A percentile compares a stretch with the other conserved stretches of the same genome.
Conservation (phyloP, 129 eudicot species). For the Chrysanthemum seticuspe region DNA sequence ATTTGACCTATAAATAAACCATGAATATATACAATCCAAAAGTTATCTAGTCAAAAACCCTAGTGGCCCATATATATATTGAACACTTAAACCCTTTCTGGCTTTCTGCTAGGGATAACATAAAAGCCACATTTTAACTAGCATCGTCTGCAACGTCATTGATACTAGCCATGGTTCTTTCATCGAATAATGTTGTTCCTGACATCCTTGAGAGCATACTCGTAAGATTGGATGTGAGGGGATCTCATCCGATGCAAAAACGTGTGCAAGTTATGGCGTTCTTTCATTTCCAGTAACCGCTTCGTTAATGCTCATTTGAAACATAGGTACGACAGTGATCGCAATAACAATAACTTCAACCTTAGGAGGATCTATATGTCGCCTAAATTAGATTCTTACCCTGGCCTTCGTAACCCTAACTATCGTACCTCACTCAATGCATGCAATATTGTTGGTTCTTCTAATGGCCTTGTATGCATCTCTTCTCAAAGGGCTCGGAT, state of each 20-base stretch:
- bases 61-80: too few relatives aligned
- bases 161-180: too few relatives aligned
- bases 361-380: neutral
- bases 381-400: too few relatives aligned
- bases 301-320: neutral
- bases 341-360: neutral
- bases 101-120: too few relatives aligned
- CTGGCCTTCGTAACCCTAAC: too few relatives aligned
- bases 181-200: neutral
- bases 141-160: too few relatives aligned
- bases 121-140: too few relatives aligned
- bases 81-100: too few relatives aligned
- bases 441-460: constrained; percentile 10
- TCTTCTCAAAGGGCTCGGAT: neutral
- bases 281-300: neutral
- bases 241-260: neutral
- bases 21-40: too few relatives aligned
- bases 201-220: neutral
- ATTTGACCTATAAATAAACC: too few relatives aligned
- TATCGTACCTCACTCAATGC: too few relatives aligned
- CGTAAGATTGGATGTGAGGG: neutral
- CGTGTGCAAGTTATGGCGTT: neutral
- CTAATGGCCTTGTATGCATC: constrained; percentile 11
- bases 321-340: neutral
- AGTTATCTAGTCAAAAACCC: too few relatives aligned